A percentile compares a stretch with the other conserved stretches of the same genome.
These are phyloP conservation scores for Debaryomyces maramus DNA, from an alignment of 805 yeast species.

Conservation along the genomic window DNA sequence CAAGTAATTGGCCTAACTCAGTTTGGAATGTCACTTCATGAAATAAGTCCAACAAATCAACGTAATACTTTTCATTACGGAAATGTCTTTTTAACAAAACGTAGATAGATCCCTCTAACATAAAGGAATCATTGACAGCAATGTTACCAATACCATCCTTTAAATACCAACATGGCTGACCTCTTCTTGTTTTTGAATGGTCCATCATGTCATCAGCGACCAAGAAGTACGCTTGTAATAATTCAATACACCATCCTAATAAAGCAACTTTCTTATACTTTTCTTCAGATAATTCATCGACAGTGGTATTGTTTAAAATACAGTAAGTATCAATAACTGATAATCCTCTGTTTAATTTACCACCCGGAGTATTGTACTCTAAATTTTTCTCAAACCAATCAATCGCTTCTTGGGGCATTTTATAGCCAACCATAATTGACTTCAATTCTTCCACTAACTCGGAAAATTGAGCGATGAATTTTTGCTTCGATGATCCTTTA, in stretches of 20 bases:
- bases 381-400: constrained; percentile 77
- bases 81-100: constrained; percentile 85
- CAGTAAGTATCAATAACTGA: constrained; percentile 93
- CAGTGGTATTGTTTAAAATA: constrained; percentile 61
- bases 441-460: constrained; percentile 73
- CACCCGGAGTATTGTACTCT: constrained; percentile 91
- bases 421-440: constrained; percentile 60
- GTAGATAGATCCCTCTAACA: constrained; percentile 94
- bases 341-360: constrained; percentile 93
- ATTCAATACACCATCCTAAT: constrained; percentile 93
- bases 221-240: constrained; percentile 92
- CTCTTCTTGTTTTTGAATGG: constrained; percentile 92
- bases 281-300: constrained; percentile 58
- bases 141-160: constrained; percentile 78
- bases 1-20: constrained; percentile 94
- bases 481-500: constrained; percentile 46
- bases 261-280: constrained; percentile 85
- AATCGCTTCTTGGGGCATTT: constrained; percentile 83
- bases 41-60: constrained; percentile 87
- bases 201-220: constrained; percentile 99
- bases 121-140: constrained; percentile 96
- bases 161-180: constrained; percentile 97
- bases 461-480: constrained; percentile 71
- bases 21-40: constrained; percentile 98
- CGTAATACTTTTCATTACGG: constrained; percentile 77